These are phyloP conservation scores for Raddia guianensis DNA, from an alignment of 176 grass and related monocot species.

Conservation along the genomic window DNA sequence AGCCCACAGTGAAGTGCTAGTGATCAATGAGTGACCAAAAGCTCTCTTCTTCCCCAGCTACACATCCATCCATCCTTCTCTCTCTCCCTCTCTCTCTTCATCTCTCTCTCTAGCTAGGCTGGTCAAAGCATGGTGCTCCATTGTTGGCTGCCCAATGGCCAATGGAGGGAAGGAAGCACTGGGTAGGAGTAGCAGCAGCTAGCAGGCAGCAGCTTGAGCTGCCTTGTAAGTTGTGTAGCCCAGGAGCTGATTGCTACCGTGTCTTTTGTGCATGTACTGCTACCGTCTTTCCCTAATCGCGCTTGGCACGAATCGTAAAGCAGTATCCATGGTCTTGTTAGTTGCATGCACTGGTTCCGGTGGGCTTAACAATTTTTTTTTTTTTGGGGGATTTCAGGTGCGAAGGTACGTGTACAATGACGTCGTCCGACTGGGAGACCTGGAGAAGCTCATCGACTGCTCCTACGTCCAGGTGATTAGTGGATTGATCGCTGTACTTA, in stretches of 20 bases:
- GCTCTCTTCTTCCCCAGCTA: neutral
- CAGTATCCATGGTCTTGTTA: neutral
- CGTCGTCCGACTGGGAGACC: slow-evolving; percentile 84
- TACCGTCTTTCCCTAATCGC: neutral
- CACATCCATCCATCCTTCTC: no score
- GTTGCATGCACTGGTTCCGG: no score
- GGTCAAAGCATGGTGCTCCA: slow-evolving; percentile 63
- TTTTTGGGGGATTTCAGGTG: slow-evolving; percentile 51
- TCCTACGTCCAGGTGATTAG: slow-evolving; percentile 81
- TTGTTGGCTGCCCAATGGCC: slow-evolving; percentile 35
- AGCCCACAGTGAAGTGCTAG: slow-evolving; percentile 31
- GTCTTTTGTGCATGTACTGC: no score
- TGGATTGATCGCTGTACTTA: no score
- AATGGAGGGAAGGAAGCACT: no score
- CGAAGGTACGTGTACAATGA: slow-evolving; percentile 93
- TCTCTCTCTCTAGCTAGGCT: neutral
- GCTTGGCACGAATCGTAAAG: neutral
- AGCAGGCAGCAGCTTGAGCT: no score
- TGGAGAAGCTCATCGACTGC: slow-evolving; percentile 91
- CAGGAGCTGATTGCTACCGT: no score
- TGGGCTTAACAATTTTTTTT: no score
- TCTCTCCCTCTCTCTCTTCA: no score
- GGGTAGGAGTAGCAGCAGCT: neutral
- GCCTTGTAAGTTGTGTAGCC: no score
- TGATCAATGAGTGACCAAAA: slow-evolving; percentile 34